Evolutionary conservation across 2,329 filamentous ascomycete species (phyloP), one percentile per base, ranked within the genome.

Genomic region (Allantophomopsis cytisporea): DNA sequence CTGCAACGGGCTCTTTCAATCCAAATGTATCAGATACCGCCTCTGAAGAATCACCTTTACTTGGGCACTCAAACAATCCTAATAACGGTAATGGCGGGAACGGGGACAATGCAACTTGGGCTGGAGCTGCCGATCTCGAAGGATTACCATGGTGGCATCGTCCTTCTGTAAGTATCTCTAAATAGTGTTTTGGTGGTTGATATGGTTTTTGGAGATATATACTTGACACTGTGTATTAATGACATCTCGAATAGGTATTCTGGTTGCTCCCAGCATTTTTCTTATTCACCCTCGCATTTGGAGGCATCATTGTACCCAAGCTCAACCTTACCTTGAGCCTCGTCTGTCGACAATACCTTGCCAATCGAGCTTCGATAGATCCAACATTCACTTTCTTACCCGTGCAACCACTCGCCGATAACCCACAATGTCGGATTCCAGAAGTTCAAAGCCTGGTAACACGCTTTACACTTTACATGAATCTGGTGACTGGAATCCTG

Each of bases 241-340:
- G 23, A 12, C 23, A 12, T 10, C 10, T 12, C 31, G n/a, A 21
- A 12, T 44, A 84, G 83, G 74, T 93, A 39, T 84, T 70, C 59
- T 96, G 87, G 84, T 68, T 96, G 4, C 59, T 96, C 7, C 75
- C 73, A 0, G 83, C 87, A 1, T 91, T 88, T 59, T 68, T 83
- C 41, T 60, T 94, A 35, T 89, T 86, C 54, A 85, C 86, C 0
- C 65, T 93, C 39, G 87, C 88, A 0, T 89, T 91, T 58, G 91
- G 89, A 23, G 86, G 85, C 41, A 73, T 84, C 6, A 66, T 91
- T 7, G 84, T 95, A 7, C 88, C 89, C 8, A 91, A 83, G 57
- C 68, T 94, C 45, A 94, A 94, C 53, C 63, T 95, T 60, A 85
- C 94, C 45, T 69, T 94, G 44, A 72, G 80, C 42, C 68, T 98